A percentile compares a stretch with the other conserved stretches of the same genome.
Evolutionary conservation across 257 asterid species (phyloP).

Genomic region (Scutellaria baicalensis): DNA sequence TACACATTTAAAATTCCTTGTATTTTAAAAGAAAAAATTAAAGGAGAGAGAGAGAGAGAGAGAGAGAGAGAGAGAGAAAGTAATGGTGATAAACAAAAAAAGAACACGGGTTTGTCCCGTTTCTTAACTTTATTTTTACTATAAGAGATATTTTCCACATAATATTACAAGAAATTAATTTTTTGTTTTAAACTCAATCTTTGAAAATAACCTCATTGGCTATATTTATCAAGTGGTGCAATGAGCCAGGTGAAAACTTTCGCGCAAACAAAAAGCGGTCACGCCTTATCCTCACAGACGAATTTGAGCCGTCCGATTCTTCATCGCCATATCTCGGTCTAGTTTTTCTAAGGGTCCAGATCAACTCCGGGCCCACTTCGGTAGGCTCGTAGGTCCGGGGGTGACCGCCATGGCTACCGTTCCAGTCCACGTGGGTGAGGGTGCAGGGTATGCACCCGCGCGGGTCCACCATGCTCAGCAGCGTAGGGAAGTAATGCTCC

Average conservation of each 20-base stretch:
- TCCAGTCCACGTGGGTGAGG: constrained; percentile 80
- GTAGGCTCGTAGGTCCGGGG: constrained; percentile 40
- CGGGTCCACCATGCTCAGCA: constrained; percentile 64
- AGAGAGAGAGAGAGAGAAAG: neutral
- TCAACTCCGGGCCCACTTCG: constrained; percentile 49
- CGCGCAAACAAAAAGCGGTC: constrained; percentile 73
- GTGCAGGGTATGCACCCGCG: constrained; percentile 59
- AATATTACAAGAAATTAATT: neutral
- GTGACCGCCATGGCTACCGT: constrained; percentile 43
- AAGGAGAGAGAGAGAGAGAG: neutral
- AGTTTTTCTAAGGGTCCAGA: constrained; percentile 15
- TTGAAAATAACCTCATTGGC: constrained; percentile 43
- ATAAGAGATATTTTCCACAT: neutral
- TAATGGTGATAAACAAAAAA: neutral
- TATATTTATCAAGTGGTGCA: constrained; percentile 30
- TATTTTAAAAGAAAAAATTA: neutral
- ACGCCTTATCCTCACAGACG: constrained; percentile 20
- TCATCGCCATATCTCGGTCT: constrained; percentile 59
- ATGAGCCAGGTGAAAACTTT: constrained; percentile 41
- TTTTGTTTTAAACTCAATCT: too few species aligned
- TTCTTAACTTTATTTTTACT: constrained; percentile 13
- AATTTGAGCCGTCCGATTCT: constrained; percentile 24
- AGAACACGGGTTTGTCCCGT: constrained; percentile 70
- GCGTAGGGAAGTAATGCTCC: constrained; percentile 79
- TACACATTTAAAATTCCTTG: neutral